Conservation (phyloP, 768 basidiomycete species). For the Termitomyces heimii region DNA sequence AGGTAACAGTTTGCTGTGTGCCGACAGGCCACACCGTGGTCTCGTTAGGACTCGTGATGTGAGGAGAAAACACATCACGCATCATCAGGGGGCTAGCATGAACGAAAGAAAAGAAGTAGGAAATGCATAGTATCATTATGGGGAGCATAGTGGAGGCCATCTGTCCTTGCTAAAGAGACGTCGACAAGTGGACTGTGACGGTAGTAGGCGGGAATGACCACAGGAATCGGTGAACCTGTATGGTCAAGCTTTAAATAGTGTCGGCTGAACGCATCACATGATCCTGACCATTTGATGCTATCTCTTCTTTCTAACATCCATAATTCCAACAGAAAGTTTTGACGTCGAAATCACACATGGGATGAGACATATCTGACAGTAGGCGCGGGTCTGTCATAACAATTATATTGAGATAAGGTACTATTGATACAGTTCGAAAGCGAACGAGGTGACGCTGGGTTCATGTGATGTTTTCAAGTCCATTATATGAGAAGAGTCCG, state of each 20-base stretch:
- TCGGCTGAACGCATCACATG: constrained; percentile 17
- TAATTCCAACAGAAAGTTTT: neutral
- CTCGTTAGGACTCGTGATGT: constrained; percentile 40
- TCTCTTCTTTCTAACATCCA: neutral
- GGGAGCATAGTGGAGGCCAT: constrained; percentile 21
- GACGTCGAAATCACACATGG: constrained; percentile 1
- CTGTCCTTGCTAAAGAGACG: constrained; percentile 3
- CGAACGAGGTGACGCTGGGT: neutral
- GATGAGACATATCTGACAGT: constrained; percentile 1
- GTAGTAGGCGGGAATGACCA: constrained; percentile 11
- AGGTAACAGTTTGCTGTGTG: constrained; percentile 40
- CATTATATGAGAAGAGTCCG: constrained; percentile 5
- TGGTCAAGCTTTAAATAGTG: constrained; percentile 13
- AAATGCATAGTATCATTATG: constrained; percentile 23
- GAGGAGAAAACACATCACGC: constrained; percentile 44
- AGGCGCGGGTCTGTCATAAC: neutral
- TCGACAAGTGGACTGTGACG: constrained; percentile 14
- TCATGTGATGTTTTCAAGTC: constrained; percentile 11
- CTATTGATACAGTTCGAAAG: constrained; percentile 11
- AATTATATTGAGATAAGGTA: constrained; percentile 11
- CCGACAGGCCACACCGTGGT: constrained; percentile 48
- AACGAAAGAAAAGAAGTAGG: constrained; percentile 22
- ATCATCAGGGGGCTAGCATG: constrained; percentile 30
- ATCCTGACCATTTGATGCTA: constrained; percentile 14
- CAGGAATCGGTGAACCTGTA: constrained; percentile 6